Evolutionary conservation across 192 early-diverging fungal species (phyloP), one percentile per base, ranked within the genome.

Genomic region (Coemansia sp.): DNA sequence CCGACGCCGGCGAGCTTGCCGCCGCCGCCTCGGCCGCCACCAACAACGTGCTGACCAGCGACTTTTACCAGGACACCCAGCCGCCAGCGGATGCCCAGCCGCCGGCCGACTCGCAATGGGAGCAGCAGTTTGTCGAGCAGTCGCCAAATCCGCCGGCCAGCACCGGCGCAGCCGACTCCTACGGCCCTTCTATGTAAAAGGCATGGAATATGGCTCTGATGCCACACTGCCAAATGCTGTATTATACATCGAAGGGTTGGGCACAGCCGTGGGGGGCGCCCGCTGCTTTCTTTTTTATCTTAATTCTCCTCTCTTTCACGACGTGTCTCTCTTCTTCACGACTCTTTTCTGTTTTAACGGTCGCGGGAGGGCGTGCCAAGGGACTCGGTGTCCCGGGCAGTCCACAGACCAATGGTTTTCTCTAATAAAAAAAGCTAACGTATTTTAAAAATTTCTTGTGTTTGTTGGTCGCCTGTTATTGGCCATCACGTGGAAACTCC

Each of bases 1-100:
- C 15, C 8, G 51, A 40, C 5, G 35, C 19, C 39, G 8, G 28
- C 39, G 51, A 53, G 5, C 40, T 53, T 41, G 51, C 51, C n/a
- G 26, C 39, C 26, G 51, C 36, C 14, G 51, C 51, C 2, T 53
- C 51, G 10, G 41, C 41, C 8, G 51, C 51, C 10, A 53, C 51
- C 36, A 50, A 21, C 48, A 50, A 34, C 50, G 36, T 51, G 34
- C 20, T 51, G 32, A 30, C 50, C 34, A 42, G 52, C 52, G 15
- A 28, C 52, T 54, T 54, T 9, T 54, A 54, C 27, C n/a, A 4
- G 15, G 28, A 41, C 12, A 26, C 26, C 4, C 7, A 19, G 3
- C 26, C 25, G 34, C 51, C 9, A 10, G 15, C 23, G n/a, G 14
- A 4, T 29, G 17, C 19, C 8, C 22, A 36, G 14, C 34, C 23